A percentile compares a stretch with the other conserved stretches of the same genome.
phyloP scores from a whole-genome alignment of 176 grass and related monocot genomes.

The Triticum urartu region DNA sequence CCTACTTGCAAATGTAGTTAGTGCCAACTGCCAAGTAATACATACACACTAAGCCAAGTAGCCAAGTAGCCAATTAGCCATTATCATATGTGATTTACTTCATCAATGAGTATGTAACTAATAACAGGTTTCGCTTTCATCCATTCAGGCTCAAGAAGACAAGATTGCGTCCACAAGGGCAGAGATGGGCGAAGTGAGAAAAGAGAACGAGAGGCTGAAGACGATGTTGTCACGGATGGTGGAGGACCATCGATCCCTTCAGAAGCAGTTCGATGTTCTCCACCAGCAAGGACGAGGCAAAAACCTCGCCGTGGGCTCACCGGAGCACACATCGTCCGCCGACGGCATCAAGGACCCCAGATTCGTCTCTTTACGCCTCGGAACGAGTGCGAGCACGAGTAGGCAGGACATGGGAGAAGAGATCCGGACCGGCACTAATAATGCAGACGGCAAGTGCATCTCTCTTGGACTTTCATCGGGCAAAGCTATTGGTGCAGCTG shows the following conservation, averaged over 20 bases:
- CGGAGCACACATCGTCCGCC: neutral
- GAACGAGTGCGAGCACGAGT: conserved; percentile 31
- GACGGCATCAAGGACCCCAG: conserved; percentile 29
- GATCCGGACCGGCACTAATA: neutral
- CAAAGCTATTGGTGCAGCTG: conserved; percentile 36
- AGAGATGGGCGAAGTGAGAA: conserved; percentile 73
- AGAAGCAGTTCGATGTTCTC: conserved; percentile 46
- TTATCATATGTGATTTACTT: conserved; percentile 48
- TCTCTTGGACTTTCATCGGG: conserved; percentile 51
- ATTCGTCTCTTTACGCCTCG: conserved; percentile 53
- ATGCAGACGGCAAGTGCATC: conserved; percentile 20
- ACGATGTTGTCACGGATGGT: conserved; percentile 42
- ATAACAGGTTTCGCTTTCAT: neutral
- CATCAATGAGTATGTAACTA: neutral
- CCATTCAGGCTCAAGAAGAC: conserved; percentile 39
- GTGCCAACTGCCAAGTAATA: neutral
- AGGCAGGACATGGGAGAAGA: conserved; percentile 43
- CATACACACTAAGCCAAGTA: neutral
- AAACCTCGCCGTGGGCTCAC: neutral
- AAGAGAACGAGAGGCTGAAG: conserved; percentile 88
- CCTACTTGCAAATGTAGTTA: neutral
- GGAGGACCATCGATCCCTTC: conserved; percentile 69
- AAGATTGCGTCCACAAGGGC: conserved; percentile 58
- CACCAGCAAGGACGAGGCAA: conserved; percentile 35
- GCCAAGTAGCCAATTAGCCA: neutral